Conservation (phyloP, 1,284 basidiomycete species). For the Pseudozyma sp. region DNA sequence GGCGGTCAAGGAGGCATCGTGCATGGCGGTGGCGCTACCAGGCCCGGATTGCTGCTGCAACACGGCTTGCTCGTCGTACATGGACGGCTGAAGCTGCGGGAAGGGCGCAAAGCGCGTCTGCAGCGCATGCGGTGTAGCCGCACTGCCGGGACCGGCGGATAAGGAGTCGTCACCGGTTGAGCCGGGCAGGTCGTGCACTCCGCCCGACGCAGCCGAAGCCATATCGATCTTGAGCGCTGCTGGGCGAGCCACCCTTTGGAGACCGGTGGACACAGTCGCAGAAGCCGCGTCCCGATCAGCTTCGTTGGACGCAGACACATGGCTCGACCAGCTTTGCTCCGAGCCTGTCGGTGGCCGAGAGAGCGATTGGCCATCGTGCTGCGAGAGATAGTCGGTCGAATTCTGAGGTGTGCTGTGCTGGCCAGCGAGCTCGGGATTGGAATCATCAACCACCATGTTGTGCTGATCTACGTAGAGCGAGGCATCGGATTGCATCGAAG, state of each 20-base stretch:
- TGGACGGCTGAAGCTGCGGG: constrained; percentile 36
- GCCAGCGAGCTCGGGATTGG: constrained; percentile 9
- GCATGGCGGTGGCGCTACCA: neutral
- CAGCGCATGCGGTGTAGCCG: constrained; percentile 23
- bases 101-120: constrained; percentile 41
- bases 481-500: constrained; percentile 1
- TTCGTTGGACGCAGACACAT: neutral
- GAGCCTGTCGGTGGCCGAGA: constrained; percentile 34
- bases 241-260: constrained; percentile 29
- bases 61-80: constrained; percentile 19
- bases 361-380: constrained; percentile 13
- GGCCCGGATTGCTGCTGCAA: constrained; percentile 16
- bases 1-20: constrained; percentile 16
- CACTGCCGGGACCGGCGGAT: constrained; percentile 19
- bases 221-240: constrained; percentile 44
- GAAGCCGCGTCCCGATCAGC: constrained; percentile 4
- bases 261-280: constrained; percentile 2
- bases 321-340: constrained; percentile 32
- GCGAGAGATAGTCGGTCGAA: constrained; percentile 4
- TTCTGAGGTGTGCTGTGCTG: neutral
- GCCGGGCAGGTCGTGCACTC: neutral
- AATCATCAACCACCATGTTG: constrained; percentile 5
- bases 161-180: constrained; percentile 6
- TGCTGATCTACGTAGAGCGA: constrained; percentile 17
- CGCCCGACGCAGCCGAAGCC: constrained; percentile 15